Conservation (phyloP, 768 basidiomycete genomes). For the Mycena rebaudengoi region DNA sequence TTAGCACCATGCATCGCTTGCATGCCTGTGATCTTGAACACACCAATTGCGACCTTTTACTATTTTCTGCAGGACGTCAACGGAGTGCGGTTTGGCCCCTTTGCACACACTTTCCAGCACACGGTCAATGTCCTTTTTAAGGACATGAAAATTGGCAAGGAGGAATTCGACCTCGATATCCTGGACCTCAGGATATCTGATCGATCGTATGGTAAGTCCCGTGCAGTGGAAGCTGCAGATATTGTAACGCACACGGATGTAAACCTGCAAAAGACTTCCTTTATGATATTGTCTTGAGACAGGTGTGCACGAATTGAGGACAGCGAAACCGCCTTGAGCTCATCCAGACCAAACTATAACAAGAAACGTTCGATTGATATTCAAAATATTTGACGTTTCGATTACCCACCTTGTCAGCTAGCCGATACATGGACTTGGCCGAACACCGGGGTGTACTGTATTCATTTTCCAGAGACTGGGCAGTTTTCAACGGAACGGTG, state of each 20-base stretch:
- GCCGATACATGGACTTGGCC: constrained; percentile 7
- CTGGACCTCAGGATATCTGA: constrained; percentile 6
- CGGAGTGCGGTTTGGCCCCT: not conserved
- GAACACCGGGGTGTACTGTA: not conserved
- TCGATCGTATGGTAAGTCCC: not conserved
- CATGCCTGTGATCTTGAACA: too few species aligned
- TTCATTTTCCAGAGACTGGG: not conserved
- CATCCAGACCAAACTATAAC: not conserved
- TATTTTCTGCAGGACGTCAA: not conserved
- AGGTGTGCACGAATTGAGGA: constrained; percentile 1
- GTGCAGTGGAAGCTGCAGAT: not conserved
- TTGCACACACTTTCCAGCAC: not conserved
- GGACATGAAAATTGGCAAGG: not conserved
- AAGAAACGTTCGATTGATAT: not conserved
- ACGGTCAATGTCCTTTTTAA: not conserved
- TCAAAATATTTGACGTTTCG: not conserved
- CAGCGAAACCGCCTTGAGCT: constrained; percentile 2
- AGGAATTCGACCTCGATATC: constrained; percentile 9
- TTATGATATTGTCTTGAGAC: not conserved
- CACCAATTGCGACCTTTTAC: not conserved
- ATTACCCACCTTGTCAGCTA: not conserved
- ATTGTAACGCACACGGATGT: constrained; percentile 15
- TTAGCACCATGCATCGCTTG: too few species aligned
- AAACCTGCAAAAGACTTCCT: constrained; percentile 12
- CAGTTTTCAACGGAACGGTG: not conserved